Base-by-base conservation (phyloP, 305 asterid genomes). In the Striga hermonthica region DNA sequence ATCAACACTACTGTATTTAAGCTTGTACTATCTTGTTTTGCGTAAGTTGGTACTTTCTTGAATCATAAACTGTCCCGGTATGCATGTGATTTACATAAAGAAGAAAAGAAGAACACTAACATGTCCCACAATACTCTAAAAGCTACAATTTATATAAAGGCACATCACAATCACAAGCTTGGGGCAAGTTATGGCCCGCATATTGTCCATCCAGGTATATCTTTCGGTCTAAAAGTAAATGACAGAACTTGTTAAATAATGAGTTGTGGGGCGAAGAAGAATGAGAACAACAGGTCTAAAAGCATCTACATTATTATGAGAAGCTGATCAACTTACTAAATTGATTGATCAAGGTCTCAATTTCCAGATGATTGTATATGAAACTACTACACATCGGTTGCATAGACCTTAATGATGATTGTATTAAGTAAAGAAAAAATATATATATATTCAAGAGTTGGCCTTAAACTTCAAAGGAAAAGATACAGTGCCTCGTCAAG, bases 61-160 rank as follows among this genome's bases (percentile, higher is more conserved):
- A 22, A 22, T 22, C 31, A 22, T 22, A 22, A 50, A 15, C 58
- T 6, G 58, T 7, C 37, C 58, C 0, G 1, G 58, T 7, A 28
- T 1, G 39, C 13, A 54, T 12, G 39, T 28, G 59, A 4, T 4
- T 8, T 7, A 13, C 5, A 53, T 35, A 53, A 22, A 54, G 38
- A 53, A 16, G 9, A 22, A n/a, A 53, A 54, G 59, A 14, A 54
- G 31, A 22, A 22, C 31, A 22, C 31, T 22, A 28, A 54, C 59
- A 54, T 31, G 59, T 54, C 59, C 31, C 59, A 28, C 37, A 36
- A 54, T 54, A 54, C 13, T 31, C 57, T 9, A 22, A 54, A 54
- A 54, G 59, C 36, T 54, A 28, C 7, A 54, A 54, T 9, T 22
- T 28, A 22, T 54, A 54, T 38, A 54, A 28, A 28, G 9, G 12